phyloP scores from a whole-genome alignment of 1,284 basidiomycete genomes.

The Sphagnurus paluster region DNA sequence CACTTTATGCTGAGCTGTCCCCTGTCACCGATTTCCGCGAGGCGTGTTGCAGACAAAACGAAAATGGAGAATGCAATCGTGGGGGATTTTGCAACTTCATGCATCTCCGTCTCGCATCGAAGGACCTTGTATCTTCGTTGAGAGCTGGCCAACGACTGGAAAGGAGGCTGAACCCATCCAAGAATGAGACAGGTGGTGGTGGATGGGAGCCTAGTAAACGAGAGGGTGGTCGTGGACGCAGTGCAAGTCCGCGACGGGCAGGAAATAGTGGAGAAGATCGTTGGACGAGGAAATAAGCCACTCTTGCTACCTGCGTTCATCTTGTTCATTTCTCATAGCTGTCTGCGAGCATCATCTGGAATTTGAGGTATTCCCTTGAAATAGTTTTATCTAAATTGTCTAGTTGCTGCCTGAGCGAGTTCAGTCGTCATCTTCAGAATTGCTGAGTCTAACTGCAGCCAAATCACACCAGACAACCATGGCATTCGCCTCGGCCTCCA shows the following conservation, averaged over 20 bases:
- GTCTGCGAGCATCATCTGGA: background rate
- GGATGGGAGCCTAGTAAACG: conserved; percentile 79
- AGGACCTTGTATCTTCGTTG: conserved; percentile 77
- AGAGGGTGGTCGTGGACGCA: conserved; percentile 62
- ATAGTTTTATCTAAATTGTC: background rate
- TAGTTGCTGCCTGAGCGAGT: background rate
- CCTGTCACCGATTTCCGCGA: conserved; percentile 99
- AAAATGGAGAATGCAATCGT: conserved; percentile 94
- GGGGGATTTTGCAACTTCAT: conserved; percentile 99
- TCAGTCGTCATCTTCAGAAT: background rate
- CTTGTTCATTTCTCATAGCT: conserved; percentile 4
- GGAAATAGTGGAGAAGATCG: conserved; percentile 72
- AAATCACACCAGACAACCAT: conserved; percentile 65
- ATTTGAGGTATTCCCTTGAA: too few relatives aligned
- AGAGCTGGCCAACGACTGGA: conserved; percentile 84
- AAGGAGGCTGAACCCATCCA: conserved; percentile 68
- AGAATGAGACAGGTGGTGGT: conserved; percentile 61
- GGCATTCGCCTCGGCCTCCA: conserved; percentile 46
- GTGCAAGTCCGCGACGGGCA: conserved; percentile 70
- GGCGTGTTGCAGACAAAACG: conserved; percentile 98
- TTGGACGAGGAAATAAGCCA: conserved; percentile 62
- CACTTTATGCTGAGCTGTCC: conserved; percentile 97
- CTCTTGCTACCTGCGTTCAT: background rate
- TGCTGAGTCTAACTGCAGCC: background rate
- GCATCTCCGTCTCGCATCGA: conserved; percentile 89